Evolutionary conservation across 805 yeast genomes (phyloP).

Genomic region (Kodamaea kakaduensis): DNA sequence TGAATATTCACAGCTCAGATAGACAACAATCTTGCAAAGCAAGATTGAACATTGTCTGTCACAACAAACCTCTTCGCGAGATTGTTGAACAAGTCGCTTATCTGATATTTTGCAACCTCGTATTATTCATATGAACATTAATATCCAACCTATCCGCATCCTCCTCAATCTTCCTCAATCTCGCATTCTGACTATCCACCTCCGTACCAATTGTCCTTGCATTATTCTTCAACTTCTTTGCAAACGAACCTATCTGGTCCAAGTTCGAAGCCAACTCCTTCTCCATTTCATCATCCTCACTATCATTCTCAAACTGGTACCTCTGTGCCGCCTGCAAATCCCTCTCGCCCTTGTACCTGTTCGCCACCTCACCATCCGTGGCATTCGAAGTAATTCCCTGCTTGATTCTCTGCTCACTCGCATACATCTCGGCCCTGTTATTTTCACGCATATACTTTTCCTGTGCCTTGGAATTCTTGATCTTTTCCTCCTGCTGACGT

Average conservation of each 20-base stretch:
- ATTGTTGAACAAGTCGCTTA: too few species aligned
- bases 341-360: constrained; percentile 50
- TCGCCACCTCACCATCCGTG: constrained; percentile 31
- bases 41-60: too few species aligned
- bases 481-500: constrained; percentile 66
- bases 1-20: too few species aligned
- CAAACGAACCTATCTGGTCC: constrained; percentile 67
- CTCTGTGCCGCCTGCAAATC: constrained; percentile 56
- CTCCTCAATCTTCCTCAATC: constrained; percentile 73
- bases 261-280: constrained; percentile 79
- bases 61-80: too few species aligned
- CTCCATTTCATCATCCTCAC: constrained; percentile 91
- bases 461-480: constrained; percentile 57
- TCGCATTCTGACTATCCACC: constrained; percentile 69
- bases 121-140: constrained; percentile 72
- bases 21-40: too few species aligned
- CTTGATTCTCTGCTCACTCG: constrained; percentile 66
- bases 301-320: constrained; percentile 84
- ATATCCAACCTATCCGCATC: constrained; percentile 83
- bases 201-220: constrained; percentile 76
- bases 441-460: constrained; percentile 62
- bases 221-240: constrained; percentile 65
- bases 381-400: constrained; percentile 50
- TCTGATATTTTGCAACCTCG: constrained; percentile 56
- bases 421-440: constrained; percentile 54